Percentiles rank a stretch among this genome's conserved stretches.
Conservation (phyloP, 805 yeast genomes). For the Wickerhamiella azymoides region DNA sequence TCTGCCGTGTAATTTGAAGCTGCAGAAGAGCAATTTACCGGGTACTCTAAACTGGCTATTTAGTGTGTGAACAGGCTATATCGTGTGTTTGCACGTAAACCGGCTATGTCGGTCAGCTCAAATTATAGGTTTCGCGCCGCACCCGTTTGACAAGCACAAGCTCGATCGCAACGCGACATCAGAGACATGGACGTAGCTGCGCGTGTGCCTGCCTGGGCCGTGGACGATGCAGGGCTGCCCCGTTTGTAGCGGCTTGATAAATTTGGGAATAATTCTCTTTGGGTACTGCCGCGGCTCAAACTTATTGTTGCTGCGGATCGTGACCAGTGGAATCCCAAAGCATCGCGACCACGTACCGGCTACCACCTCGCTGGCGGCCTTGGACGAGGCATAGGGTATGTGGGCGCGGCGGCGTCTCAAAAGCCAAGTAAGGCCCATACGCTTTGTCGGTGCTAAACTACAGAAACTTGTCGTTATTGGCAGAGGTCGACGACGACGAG, state of each 20-base stretch:
- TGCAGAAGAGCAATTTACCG: no score
- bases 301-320: constrained; percentile 37
- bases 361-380: constrained; percentile 40
- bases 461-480: constrained; percentile 30
- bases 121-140: constrained; percentile 58
- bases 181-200: constrained; percentile 34
- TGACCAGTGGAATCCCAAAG: constrained; percentile 30
- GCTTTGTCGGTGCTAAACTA: constrained; percentile 50
- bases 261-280: constrained; percentile 35
- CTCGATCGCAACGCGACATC: constrained; percentile 32
- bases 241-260: constrained; percentile 16
- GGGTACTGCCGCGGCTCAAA: constrained; percentile 43
- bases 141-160: constrained; percentile 37
- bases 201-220: constrained; percentile 33
- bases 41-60: no score
- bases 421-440: constrained; percentile 33
- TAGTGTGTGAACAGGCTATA: no score
- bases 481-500: no score
- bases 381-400: constrained; percentile 47
- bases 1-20: no score
- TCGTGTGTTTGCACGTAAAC: no score
- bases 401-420: constrained; percentile 32
- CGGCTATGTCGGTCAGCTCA: constrained; percentile 83
- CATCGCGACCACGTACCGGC: constrained; percentile 33
- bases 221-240: constrained; percentile 29